A percentile compares a stretch with the other conserved stretches of the same genome.
Evolutionary conservation across 768 basidiomycete genomes (phyloP).

Genomic region (Melanogaster broomeanus): DNA sequence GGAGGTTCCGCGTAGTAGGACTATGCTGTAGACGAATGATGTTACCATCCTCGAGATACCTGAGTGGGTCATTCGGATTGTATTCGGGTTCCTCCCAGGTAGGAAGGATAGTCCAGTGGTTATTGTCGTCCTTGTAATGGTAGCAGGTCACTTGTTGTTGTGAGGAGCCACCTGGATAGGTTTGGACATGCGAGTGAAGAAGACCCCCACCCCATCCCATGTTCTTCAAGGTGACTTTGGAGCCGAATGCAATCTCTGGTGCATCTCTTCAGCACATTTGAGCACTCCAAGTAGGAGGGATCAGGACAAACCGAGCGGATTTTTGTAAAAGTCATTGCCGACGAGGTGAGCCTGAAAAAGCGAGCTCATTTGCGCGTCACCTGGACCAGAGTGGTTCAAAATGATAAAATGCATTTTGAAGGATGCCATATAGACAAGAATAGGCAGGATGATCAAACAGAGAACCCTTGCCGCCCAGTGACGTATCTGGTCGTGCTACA

Average conservation of each 20-base stretch:
- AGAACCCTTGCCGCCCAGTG: slow-evolving; percentile 89
- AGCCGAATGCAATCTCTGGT: slow-evolving; percentile 85
- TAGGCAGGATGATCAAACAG: slow-evolving; percentile 87
- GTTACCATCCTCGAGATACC: slow-evolving; percentile 76
- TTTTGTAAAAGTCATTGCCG: slow-evolving; percentile 91
- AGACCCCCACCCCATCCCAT: slow-evolving; percentile 98
- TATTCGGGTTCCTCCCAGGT: slow-evolving; percentile 74
- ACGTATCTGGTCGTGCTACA: slow-evolving; percentile 78
- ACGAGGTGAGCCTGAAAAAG: slow-evolving; percentile 95
- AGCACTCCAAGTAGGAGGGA: neutral
- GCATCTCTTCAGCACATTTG: slow-evolving; percentile 1
- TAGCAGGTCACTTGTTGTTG: slow-evolving; percentile 99
- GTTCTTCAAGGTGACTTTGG: slow-evolving; percentile 91
- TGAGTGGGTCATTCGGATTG: slow-evolving; percentile 64
- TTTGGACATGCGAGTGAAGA: slow-evolving; percentile 95
- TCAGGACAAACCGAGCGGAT: slow-evolving; percentile 71
- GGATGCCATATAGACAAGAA: slow-evolving; percentile 88
- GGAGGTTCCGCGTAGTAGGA: slow-evolving; percentile 86
- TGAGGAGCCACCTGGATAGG: slow-evolving; percentile 85
- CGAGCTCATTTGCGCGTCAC: slow-evolving; percentile 98
- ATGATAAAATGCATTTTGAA: slow-evolving; percentile 98
- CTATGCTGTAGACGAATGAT: slow-evolving; percentile 78
- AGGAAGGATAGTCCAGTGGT: slow-evolving; percentile 83
- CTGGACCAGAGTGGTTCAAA: slow-evolving; percentile 91
- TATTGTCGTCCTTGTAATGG: slow-evolving; percentile 99